Evolutionary conservation across 768 basidiomycete species (phyloP).

Genomic region (Tulasnella sp.): DNA sequence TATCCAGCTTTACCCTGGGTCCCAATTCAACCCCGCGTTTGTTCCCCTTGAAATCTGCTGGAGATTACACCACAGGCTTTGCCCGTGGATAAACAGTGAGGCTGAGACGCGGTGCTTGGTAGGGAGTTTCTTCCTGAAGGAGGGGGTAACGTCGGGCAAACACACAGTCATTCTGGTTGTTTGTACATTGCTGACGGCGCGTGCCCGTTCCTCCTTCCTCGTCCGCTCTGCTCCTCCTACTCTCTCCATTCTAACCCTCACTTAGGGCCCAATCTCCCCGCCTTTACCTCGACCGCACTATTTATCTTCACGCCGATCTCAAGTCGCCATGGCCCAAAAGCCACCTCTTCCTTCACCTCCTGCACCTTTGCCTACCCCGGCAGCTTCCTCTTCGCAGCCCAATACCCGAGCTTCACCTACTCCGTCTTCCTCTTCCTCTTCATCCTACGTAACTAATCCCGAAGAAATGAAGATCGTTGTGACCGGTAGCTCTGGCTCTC

Average conservation of each 20-base stretch:
- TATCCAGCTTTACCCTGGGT: slow-evolving; percentile 13
- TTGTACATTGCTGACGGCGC: not conserved
- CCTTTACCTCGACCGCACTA: slow-evolving; percentile 4
- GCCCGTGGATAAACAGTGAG: slow-evolving; percentile 2
- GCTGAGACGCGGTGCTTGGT: not conserved
- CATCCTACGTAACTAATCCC: not conserved
- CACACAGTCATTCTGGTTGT: not conserved
- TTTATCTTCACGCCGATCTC: not conserved
- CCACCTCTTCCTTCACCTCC: not conserved
- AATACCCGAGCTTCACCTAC: not conserved
- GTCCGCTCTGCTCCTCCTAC: slow-evolving; percentile 1
- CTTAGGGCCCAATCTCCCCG: slow-evolving; percentile 8
- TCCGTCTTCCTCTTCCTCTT: not conserved
- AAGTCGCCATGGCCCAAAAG: not conserved
- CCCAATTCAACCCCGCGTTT: slow-evolving; percentile 7
- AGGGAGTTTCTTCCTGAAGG: not conserved
- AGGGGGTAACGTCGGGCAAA: not conserved
- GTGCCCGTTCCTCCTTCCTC: not conserved
- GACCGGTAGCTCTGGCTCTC: slow-evolving; percentile 28
- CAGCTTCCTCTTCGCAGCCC: not conserved
- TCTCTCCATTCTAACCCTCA: slow-evolving; percentile 1
- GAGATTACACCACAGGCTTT: not conserved
- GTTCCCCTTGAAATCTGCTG: not conserved
- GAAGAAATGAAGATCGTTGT: slow-evolving; percentile 29
- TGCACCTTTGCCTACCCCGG: not conserved